Evolutionary conservation across 31 red algal species (phyloP).

Genomic region (Asparagopsis taxiformis): DNA sequence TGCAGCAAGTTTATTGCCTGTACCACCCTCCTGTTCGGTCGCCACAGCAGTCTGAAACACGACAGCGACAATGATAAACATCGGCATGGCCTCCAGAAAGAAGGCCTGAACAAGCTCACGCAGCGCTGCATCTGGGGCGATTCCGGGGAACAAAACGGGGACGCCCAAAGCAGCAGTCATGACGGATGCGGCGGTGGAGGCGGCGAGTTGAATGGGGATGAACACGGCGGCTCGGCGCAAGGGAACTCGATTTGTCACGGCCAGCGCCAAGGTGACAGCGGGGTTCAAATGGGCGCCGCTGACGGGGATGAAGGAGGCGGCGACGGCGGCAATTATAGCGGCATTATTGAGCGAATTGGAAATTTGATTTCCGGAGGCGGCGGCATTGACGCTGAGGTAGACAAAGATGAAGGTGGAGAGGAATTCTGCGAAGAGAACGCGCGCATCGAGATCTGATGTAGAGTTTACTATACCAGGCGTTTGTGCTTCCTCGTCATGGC

Average conservation of each 20-base stretch:
- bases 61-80: constrained; percentile 66
- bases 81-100: constrained; percentile 56
- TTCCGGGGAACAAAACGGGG: constrained; percentile 18
- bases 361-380: constrained; percentile 11
- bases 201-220: constrained; percentile 47
- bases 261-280: constrained; percentile 53
- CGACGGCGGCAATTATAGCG: constrained; percentile 40
- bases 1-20: constrained; percentile 47
- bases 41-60: constrained; percentile 69
- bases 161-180: constrained; percentile 34
- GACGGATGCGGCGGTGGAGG: constrained; percentile 34
- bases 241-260: constrained; percentile 39
- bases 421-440: constrained; percentile 68
- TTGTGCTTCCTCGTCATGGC: background rate
- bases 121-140: constrained; percentile 9
- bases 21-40: constrained; percentile 52
- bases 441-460: constrained; percentile 21
- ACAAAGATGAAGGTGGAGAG: constrained; percentile 74
- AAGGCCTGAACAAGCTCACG: constrained; percentile 34
- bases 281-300: constrained; percentile 73
- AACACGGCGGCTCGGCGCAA: constrained; percentile 38
- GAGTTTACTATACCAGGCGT: constrained; percentile 12
- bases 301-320: constrained; percentile 60
- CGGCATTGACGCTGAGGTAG: constrained; percentile 44
- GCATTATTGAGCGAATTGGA: constrained; percentile 36